Conservation (phyloP, 2,329 filamentous ascomycete species). For the Macrophomina phaseolina region DNA sequence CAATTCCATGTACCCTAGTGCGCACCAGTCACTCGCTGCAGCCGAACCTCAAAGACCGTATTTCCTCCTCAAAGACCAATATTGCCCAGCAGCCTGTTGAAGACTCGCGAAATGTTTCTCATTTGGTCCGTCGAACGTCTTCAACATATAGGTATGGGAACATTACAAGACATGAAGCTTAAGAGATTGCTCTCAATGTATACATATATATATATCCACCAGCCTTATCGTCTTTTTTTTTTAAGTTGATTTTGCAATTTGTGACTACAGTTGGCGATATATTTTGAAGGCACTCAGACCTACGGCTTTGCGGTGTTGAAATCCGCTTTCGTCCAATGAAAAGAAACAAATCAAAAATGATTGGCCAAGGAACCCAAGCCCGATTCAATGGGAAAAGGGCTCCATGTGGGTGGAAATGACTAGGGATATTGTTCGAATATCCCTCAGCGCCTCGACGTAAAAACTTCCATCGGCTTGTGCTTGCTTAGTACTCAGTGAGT, state of each 20-base stretch:
- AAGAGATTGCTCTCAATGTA: not conserved
- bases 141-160: not conserved
- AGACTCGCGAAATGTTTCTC: not conserved
- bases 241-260: not conserved
- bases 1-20: not conserved
- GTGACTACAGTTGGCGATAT: too few species aligned
- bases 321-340: not conserved
- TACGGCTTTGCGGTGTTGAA: not conserved
- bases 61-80: not conserved
- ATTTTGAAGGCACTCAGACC: too few species aligned
- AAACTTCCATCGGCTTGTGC: constrained; percentile 12
- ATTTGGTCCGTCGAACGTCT: not conserved
- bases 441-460: not conserved
- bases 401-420: not conserved
- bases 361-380: not conserved
- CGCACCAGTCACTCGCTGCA: not conserved
- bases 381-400: not conserved
- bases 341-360: not conserved
- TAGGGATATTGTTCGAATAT: not conserved
- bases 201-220: not conserved
- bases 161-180: not conserved
- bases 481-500: not conserved
- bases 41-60: constrained; percentile 9
- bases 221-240: not conserved
- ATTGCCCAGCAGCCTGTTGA: constrained; percentile 9